Evolutionary conservation across 345 rosid genomes (phyloP), one percentile per base, ranked within the genome.

Genomic region (rapeseed (Brassica napus)): DNA sequence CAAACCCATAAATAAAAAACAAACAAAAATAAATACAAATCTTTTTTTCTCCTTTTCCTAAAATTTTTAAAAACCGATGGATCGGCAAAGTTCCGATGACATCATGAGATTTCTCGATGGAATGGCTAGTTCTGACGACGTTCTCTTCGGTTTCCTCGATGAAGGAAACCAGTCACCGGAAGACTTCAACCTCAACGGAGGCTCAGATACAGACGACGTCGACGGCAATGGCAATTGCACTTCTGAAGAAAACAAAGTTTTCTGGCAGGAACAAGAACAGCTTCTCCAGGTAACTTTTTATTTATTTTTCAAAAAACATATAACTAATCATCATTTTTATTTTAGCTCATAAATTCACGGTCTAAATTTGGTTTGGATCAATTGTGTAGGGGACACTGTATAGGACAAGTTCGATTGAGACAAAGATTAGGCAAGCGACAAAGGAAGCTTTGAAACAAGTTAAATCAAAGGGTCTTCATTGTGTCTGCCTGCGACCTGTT

Each of bases 181-280:
- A 21, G 74, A 72, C 32, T 83, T 81, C 3, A 78, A 65, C 28
- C 70, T 68, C 39, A 71, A 76, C 8, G 80, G 30, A 47, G 73
- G 49, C 60, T 65, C 6, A 11, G 85, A 73, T 5, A 54, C 44
- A 2, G 85, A 58, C 8, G 76, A 72, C 0, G 72, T 82, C 1
- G 85, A 77, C 4, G 81, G 52, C 2, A 83, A 72, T 21, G 79
- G 11, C 21, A 9, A 72, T 3, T 60, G 75, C 68, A 64, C 71
- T 72, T 77, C 77, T 11, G 88, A 89, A 78, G 91, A 85, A 76
- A 85, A 52, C 55, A 91, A 15, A 68, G 79, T 31, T n/a, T 92
- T 89, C 57, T 94, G 97, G 98, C 90, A 89, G 5, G 72, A 86
- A 5, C 97, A 94, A 66, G 88, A 84, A 52, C 84, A 89, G 62